Evolutionary conservation across 176 grass and related monocot genomes (phyloP).

Genomic region (Carex littledalei): DNA sequence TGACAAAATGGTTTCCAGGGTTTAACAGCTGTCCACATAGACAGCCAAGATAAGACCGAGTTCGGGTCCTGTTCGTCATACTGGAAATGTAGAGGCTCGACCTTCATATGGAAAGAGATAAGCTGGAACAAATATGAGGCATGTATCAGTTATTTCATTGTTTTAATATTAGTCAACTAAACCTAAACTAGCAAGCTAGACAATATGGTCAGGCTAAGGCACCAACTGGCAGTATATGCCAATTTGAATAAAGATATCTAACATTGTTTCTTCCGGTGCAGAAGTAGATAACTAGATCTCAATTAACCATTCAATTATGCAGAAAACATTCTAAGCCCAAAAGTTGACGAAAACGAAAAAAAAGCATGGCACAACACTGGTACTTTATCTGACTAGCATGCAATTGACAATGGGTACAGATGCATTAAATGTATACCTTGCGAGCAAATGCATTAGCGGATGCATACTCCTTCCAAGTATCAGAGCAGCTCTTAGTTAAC

Average conservation of each 20-base stretch:
- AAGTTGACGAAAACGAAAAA: no score
- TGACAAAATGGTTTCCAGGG: slow-evolving; percentile 52
- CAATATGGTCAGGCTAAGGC: background rate
- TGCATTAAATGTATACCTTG: slow-evolving; percentile 43
- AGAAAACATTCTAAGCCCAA: background rate
- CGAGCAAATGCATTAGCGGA: slow-evolving; percentile 67
- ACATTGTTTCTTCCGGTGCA: background rate
- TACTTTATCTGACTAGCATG: background rate
- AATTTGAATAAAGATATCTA: background rate
- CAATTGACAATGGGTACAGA: no score
- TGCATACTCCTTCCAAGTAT: slow-evolving; percentile 68
- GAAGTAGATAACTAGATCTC: background rate
- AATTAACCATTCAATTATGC: background rate
- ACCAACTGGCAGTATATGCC: background rate
- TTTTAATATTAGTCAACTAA: background rate
- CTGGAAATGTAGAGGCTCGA: slow-evolving; percentile 49
- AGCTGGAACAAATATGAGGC: slow-evolving; percentile 45
- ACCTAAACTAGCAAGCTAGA: background rate
- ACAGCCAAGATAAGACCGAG: slow-evolving; percentile 67
- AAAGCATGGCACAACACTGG: no score
- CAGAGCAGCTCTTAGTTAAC: slow-evolving; percentile 28
- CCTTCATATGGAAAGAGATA: slow-evolving; percentile 40
- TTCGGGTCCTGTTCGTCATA: slow-evolving; percentile 66
- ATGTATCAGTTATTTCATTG: background rate
- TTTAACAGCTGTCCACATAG: slow-evolving; percentile 61